Base-by-base conservation (phyloP, 176 grass and related monocot species). In the Thinopyrum elongatum region DNA sequence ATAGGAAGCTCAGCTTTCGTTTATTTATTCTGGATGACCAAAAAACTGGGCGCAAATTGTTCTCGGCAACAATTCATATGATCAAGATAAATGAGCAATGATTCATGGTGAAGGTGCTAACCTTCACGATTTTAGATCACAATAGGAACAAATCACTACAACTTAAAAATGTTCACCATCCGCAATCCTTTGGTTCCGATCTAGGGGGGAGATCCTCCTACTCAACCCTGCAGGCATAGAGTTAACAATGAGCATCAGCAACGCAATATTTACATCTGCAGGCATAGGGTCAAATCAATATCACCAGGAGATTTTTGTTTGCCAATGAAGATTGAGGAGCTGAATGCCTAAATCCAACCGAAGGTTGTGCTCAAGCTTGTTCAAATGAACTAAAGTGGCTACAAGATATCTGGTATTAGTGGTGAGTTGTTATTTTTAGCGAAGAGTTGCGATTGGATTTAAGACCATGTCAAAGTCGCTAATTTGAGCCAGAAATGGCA, bases 151-250 rank as follows among this genome's bases (percentile, higher is more conserved):
- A 74, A 29, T 35, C 47, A 77, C 58, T 34, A 76, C 76, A 89
- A 51, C 5, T 53, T 23, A 80, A 49, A 75, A 11, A 28, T 42
- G 49, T 74, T 33, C 66, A 16, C 21, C 0, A 66, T 72, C 35
- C 57, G 27, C 33, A 27, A 65, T 81, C 46, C 26, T 44, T 74
- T 15, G 58, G 42, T 59, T 73, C 62, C 21, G 0, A 72, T 0
- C 68, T 28, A 19, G 69, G 34, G 31, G 5, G 36, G 65, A 58
- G 29, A 80, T 80, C 31, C 34, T 81, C 47, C 69, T 28, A 68
- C 88, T 76, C 60, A 85, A 55, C 46, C 70, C 83, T 85, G 88
- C 83, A 81, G 10, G 22, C 27, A 85, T 16, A 81, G 22, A 60
- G 55, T 35, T 23, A 67, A 77, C 3, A 36, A 8, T 51, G 62